Conservation (phyloP, 2,329 filamentous ascomycete genomes). For the Neofusicoccum umdonicola region DNA sequence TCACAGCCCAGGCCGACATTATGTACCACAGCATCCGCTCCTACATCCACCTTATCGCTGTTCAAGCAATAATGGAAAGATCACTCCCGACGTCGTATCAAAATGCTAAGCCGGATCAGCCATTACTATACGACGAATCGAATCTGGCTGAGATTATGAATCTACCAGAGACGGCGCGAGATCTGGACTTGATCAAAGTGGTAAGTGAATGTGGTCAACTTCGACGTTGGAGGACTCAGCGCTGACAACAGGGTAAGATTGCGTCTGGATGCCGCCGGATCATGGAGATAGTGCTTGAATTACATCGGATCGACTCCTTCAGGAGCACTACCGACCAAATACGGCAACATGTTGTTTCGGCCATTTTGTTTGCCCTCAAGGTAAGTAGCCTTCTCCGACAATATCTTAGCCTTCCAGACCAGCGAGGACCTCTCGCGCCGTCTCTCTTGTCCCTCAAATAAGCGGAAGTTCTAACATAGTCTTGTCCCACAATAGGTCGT, state of each 20-base stretch:
- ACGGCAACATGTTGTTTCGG: neutral
- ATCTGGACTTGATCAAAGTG: conserved; percentile 12
- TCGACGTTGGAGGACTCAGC: too few species aligned
- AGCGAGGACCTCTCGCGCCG: too few species aligned
- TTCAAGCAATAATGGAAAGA: conserved; percentile 15
- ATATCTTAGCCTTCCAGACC: neutral
- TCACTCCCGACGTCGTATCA: neutral
- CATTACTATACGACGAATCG: neutral
- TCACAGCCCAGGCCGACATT: neutral
- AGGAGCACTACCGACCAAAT: neutral
- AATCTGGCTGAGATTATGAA: neutral
- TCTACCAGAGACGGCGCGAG: conserved; percentile 1
- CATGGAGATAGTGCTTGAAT: neutral
- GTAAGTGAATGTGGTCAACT: neutral
- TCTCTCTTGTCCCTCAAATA: neutral
- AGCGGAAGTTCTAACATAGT: neutral
- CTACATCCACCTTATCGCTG: conserved; percentile 8
- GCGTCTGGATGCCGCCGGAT: neutral
- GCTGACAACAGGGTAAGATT: neutral
- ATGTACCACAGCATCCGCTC: conserved; percentile 3
- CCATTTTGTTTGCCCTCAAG: conserved; percentile 1
- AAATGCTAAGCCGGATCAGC: neutral
- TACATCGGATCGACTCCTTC: neutral
- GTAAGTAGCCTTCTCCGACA: neutral
- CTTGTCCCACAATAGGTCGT: neutral